These are phyloP conservation scores for Moesziomyces globuligerus DNA, from an alignment of 1,284 basidiomycete species.

Conservation along the genomic window DNA sequence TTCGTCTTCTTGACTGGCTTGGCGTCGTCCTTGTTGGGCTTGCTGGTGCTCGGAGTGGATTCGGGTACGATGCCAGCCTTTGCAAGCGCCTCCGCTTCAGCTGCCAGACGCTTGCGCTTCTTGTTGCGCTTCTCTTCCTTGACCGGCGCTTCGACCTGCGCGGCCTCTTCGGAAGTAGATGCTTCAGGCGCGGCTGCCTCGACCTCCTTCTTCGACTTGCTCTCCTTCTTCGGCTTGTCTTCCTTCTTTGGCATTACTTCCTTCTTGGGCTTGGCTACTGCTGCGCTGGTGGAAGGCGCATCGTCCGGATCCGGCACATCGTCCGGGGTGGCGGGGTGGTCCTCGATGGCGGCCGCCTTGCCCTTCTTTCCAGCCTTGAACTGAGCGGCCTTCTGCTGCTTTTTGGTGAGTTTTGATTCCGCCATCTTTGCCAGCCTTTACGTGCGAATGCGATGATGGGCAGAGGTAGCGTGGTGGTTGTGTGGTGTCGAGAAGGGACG, in stretches of 20 bases:
- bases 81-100: constrained; percentile 20
- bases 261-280: not conserved
- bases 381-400: constrained; percentile 55
- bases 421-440: constrained; percentile 13
- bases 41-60: not conserved
- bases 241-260: not conserved
- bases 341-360: constrained; percentile 29
- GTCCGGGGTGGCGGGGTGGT: constrained; percentile 28
- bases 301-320: constrained; percentile 26
- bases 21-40: constrained; percentile 4
- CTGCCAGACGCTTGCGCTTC: constrained; percentile 49
- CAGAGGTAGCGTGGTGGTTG: not conserved
- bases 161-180: constrained; percentile 2
- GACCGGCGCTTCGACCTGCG: constrained; percentile 12
- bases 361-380: constrained; percentile 50
- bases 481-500: too few species aligned
- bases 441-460: not conserved
- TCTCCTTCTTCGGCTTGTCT: constrained; percentile 1
- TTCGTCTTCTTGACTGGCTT: constrained; percentile 16
- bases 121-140: constrained; percentile 39
- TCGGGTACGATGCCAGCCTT: constrained; percentile 7
- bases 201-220: not conserved
- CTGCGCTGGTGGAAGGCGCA: not conserved
- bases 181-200: not conserved
- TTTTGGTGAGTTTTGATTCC: constrained; percentile 52